Conservation (phyloP, 192 early-diverging fungal species). For the Lobosporangium transversale region DNA sequence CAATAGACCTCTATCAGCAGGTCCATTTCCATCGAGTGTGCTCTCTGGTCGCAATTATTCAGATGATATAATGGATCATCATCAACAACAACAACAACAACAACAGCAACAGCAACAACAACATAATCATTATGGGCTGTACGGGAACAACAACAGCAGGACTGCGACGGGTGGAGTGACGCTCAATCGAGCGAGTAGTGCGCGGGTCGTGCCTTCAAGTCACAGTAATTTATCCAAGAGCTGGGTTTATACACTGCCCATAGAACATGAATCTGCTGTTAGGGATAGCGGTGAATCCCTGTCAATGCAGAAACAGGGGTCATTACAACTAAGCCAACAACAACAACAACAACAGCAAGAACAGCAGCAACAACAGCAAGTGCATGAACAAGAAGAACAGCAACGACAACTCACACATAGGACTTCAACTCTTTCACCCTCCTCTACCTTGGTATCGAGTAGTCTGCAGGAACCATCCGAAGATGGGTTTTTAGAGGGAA, state of each 20-base stretch:
- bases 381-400: slow-evolving; percentile 10
- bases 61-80: slow-evolving; percentile 36
- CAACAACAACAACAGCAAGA: not conserved
- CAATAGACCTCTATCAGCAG: slow-evolving; percentile 17
- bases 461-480: slow-evolving; percentile 25
- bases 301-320: not conserved
- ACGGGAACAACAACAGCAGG: slow-evolving; percentile 7
- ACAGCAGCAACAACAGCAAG: not conserved
- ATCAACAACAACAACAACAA: no score
- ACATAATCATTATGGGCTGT: slow-evolving; percentile 9
- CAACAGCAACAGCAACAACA: no score
- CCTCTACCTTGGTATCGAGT: slow-evolving; percentile 36
- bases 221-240: slow-evolving; percentile 40
- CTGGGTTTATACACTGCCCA: slow-evolving; percentile 18
- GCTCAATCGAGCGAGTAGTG: slow-evolving; percentile 27
- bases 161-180: slow-evolving; percentile 11
- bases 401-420: slow-evolving; percentile 11
- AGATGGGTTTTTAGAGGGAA: not conserved
- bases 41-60: slow-evolving; percentile 10
- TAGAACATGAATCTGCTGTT: not conserved
- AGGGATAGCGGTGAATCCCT: not conserved
- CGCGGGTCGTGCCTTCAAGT: slow-evolving; percentile 18
- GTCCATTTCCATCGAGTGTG: slow-evolving; percentile 1
- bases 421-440: slow-evolving; percentile 28
- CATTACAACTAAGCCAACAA: not conserved